Base-by-base conservation (phyloP, 2,329 filamentous ascomycete species). In the Orbilia brochopaga region DNA sequence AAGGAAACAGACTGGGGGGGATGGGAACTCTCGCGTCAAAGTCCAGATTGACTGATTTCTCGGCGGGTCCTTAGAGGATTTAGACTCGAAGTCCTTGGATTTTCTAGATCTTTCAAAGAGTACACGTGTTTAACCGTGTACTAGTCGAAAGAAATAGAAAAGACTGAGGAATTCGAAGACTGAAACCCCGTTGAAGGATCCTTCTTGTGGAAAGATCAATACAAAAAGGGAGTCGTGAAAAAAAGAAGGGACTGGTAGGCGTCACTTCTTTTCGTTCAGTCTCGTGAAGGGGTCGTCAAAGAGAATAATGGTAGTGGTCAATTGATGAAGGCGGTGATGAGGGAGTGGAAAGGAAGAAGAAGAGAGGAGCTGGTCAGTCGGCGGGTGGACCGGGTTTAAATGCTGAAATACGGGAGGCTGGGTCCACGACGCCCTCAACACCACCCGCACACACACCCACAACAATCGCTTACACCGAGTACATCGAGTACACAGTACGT, bases 1-100 rank as follows among this genome's bases (percentile, higher is more conserved):
- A 96, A 85, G 93, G 93, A 88, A 97, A 97, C 90, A 97, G 90
- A 90, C 92, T 97, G 88, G 97, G 96, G 85, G 93, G 93, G 84
- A 97, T 94, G 86, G 93, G 91, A 84, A 97, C 90, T 84, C 92
- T 90, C 84, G 92, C 92, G 90, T 96, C 92, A 94, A 96, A 97
- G 91, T 97, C 92, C 92, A 97, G 92, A 86, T 91, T 97, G 91
- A 85, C 91, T 89, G 89, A 88, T 88, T 90, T 44, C 51, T 48
- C 53, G 59, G 66, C 66, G 66, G 65, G 60, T 56, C 66, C 66
- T 70, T 64, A 59, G n/a, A 59, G 66, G 66, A 70, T 70, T 55
- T 63, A 64, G 60, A 70, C 59, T 70, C 66, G 66, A 70, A 70
- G 59, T 64, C 66, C 66, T 64, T 59, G 56, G 63, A 70, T 70